Conservation (phyloP, 2,329 filamentous ascomycete genomes). For the Verticillium dahliae region DNA sequence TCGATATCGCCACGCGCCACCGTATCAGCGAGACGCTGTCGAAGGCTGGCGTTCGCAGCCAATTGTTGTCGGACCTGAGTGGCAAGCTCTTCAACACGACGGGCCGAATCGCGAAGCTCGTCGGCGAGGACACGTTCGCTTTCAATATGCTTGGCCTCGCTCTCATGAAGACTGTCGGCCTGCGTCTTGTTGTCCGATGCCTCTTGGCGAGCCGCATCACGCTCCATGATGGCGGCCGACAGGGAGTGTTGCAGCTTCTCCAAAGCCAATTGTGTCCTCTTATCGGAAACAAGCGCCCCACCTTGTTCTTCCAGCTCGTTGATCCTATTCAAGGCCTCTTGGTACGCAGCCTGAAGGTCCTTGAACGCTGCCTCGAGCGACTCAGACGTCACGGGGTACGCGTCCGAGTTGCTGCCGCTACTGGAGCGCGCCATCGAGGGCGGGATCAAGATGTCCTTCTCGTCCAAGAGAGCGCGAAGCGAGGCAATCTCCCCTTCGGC, state of each 20-base stretch:
- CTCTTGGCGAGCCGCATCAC: slow-evolving; percentile 64
- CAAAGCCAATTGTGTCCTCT: slow-evolving; percentile 56
- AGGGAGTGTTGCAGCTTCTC: slow-evolving; percentile 62
- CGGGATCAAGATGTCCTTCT: slow-evolving; percentile 74
- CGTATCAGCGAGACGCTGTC: slow-evolving; percentile 69
- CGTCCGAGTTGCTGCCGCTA: slow-evolving; percentile 14
- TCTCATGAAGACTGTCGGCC: slow-evolving; percentile 48
- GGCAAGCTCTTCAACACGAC: slow-evolving; percentile 73
- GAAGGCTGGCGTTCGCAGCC: slow-evolving; percentile 67
- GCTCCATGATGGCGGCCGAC: slow-evolving; percentile 61
- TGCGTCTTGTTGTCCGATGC: slow-evolving; percentile 55
- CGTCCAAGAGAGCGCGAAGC: slow-evolving; percentile 69
- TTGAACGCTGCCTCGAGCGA: slow-evolving; percentile 69
- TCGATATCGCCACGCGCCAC: slow-evolving; percentile 79
- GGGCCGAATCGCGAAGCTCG: slow-evolving; percentile 67
- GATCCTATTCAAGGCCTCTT: slow-evolving; percentile 59
- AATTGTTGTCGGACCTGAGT: slow-evolving; percentile 75
- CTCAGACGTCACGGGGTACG: slow-evolving; percentile 46
- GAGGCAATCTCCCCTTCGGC: slow-evolving; percentile 87
- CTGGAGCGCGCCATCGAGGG: slow-evolving; percentile 31
- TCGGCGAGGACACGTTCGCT: slow-evolving; percentile 60
- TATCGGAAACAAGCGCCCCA: slow-evolving; percentile 32
- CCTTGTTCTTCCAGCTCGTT: slow-evolving; percentile 52
- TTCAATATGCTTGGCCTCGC: slow-evolving; percentile 49
- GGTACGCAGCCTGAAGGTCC: slow-evolving; percentile 67